Conservation (phyloP, 2,329 filamentous ascomycete species). For the Didymella pinodella region DNA sequence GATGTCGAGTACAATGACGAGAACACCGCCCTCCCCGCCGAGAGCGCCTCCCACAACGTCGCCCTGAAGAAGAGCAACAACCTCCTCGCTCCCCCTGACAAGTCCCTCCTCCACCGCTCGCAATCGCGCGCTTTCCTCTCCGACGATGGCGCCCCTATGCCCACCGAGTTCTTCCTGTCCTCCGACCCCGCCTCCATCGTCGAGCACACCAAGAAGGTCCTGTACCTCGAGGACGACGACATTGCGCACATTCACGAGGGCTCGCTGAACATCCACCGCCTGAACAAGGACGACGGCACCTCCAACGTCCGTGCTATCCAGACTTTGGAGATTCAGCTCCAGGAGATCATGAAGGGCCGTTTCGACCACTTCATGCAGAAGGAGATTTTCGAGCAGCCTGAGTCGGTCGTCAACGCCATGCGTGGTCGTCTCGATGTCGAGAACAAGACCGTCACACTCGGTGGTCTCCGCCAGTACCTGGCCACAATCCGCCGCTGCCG, state of each 20-base stretch:
- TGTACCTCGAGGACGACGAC: slow-evolving; percentile 99
- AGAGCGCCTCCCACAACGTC: slow-evolving; percentile 94
- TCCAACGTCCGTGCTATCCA: slow-evolving; percentile 98
- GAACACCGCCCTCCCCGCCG: slow-evolving; percentile 77
- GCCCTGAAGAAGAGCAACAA: slow-evolving; percentile 82
- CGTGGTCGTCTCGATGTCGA: slow-evolving; percentile 93
- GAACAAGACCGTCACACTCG: slow-evolving; percentile 94
- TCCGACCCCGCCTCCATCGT: slow-evolving; percentile 98
- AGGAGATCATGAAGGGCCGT: slow-evolving; percentile 99
- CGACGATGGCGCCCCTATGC: slow-evolving; percentile 96
- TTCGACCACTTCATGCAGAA: slow-evolving; percentile 99
- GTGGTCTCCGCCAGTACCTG: slow-evolving; percentile 95
- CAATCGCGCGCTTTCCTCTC: slow-evolving; percentile 99
- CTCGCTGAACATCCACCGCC: slow-evolving; percentile 97
- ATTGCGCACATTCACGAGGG: slow-evolving; percentile 99
- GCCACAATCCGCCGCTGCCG: slow-evolving; percentile 95
- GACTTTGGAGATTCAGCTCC: slow-evolving; percentile 97
- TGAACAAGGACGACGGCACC: slow-evolving; percentile 95
- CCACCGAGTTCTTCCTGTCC: slow-evolving; percentile 98
- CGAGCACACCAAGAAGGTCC: slow-evolving; percentile 99
- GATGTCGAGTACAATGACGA: slow-evolving; percentile 97
- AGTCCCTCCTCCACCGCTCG: slow-evolving; percentile 96
- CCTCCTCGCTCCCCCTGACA: slow-evolving; percentile 86
- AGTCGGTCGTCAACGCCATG: slow-evolving; percentile 99
- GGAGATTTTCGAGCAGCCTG: slow-evolving; percentile 99